A percentile compares a stretch with the other conserved stretches of the same genome.
phyloP scores from a whole-genome alignment of 1,139 yeast genomes.

The Taiozyma sp. region DNA sequence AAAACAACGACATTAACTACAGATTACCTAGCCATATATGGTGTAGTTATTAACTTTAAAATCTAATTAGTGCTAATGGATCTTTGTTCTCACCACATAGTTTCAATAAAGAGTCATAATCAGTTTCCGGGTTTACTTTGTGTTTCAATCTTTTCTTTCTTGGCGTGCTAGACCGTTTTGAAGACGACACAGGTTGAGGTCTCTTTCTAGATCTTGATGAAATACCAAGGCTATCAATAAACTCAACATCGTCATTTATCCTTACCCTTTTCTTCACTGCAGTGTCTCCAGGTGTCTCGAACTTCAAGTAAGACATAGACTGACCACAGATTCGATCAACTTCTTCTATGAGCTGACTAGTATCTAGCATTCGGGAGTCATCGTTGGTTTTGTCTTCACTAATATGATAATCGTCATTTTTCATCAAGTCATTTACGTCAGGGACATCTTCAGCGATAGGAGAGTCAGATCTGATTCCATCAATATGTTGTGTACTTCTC shows the following conservation, averaged over 20 bases:
- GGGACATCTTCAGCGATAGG: neutral
- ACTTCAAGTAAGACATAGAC: neutral
- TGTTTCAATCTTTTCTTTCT: slow-evolving; percentile 6
- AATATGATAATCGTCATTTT: neutral
- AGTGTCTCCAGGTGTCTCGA: neutral
- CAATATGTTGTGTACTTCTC: neutral
- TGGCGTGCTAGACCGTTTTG: neutral
- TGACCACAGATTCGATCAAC: neutral
- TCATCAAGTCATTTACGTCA: neutral
- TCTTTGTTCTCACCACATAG: slow-evolving; percentile 15
- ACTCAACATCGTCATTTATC: slow-evolving; percentile 15
- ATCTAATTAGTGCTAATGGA: slow-evolving; percentile 15
- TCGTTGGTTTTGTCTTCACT: neutral
- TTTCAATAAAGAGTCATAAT: slow-evolving; percentile 7
- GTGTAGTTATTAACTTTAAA: neutral
- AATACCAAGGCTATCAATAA: slow-evolving; percentile 3
- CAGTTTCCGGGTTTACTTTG: slow-evolving; percentile 4
- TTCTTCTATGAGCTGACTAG: neutral
- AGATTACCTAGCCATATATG: neutral
- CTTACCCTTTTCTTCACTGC: slow-evolving; percentile 10
- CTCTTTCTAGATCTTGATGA: slow-evolving; percentile 3
- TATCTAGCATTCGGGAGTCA: neutral
- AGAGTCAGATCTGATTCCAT: neutral
- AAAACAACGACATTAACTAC: neutral
- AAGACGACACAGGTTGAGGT: slow-evolving; percentile 1